A percentile compares a stretch with the other conserved stretches of the same genome.
Evolutionary conservation across 2,329 filamentous ascomycete species (phyloP).

Genomic region (Cladophialophora carrionii): DNA sequence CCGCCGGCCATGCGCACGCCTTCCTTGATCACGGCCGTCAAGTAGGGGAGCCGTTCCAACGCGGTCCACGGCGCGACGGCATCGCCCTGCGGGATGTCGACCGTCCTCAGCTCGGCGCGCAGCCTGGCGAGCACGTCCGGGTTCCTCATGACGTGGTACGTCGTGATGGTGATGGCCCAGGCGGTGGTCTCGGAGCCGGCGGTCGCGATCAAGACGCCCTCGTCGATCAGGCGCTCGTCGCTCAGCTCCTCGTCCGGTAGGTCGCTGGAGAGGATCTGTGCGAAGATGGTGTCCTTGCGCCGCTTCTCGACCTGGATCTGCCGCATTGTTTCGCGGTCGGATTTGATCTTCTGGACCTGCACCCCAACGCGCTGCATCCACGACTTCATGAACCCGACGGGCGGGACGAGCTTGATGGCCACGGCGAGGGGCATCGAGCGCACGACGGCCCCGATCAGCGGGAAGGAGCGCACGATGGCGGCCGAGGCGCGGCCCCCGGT

Average conservation of each 20-base stretch:
- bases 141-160: slow-evolving; percentile 33
- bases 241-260: slow-evolving; percentile 37
- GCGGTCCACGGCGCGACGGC: slow-evolving; percentile 31
- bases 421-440: slow-evolving; percentile 29
- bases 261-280: slow-evolving; percentile 32
- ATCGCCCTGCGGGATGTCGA: slow-evolving; percentile 22
- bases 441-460: slow-evolving; percentile 35
- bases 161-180: slow-evolving; percentile 34
- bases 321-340: slow-evolving; percentile 30
- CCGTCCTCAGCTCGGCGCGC: slow-evolving; percentile 23
- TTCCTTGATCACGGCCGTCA: slow-evolving; percentile 42
- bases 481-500: slow-evolving; percentile 29
- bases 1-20: slow-evolving; percentile 39
- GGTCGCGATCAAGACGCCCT: slow-evolving; percentile 41
- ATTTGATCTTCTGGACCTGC: slow-evolving; percentile 32
- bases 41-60: slow-evolving; percentile 41
- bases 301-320: slow-evolving; percentile 29
- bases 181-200: slow-evolving; percentile 34
- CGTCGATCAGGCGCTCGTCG: slow-evolving; percentile 41
- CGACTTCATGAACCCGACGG: slow-evolving; percentile 33
- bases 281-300: slow-evolving; percentile 36
- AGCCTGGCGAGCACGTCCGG: slow-evolving; percentile 20
- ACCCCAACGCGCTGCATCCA: slow-evolving; percentile 32
- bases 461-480: slow-evolving; percentile 36
- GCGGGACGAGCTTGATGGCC: slow-evolving; percentile 22